Conservation (phyloP, 225 moss, liverwort and hornwort species). For the Rhytidiadelphus loreus region DNA sequence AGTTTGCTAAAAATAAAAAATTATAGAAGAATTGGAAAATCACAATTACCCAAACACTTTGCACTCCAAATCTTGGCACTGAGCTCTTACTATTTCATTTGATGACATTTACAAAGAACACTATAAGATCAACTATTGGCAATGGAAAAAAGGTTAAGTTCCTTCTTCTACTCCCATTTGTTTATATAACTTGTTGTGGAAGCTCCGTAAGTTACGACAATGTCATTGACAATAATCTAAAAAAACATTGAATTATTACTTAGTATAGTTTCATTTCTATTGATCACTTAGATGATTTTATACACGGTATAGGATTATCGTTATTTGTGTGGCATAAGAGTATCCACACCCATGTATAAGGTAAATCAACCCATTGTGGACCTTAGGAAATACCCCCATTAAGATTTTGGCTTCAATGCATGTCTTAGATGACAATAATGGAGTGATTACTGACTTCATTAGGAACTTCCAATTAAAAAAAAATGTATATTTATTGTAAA, state of each 20-base stretch:
- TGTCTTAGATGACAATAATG: no score
- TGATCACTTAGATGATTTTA: background rate
- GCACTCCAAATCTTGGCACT: accelerated
- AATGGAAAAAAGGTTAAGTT: no score
- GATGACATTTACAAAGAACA: background rate
- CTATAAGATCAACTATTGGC: background rate
- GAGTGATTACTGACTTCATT: no score
- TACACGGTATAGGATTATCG: background rate
- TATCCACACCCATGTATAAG: background rate
- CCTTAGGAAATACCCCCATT: no score
- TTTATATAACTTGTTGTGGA: background rate
- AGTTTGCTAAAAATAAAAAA: background rate
- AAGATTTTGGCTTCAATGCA: no score
- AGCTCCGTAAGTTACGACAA: background rate
- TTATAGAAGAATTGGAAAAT: background rate
- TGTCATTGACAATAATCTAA: background rate
- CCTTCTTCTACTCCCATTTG: background rate
- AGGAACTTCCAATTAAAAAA: no score
- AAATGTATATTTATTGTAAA: no score
- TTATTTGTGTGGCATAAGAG: background rate
- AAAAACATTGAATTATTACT: background rate
- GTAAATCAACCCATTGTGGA: no score
- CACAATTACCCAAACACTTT: accelerated
- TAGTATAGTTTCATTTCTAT: no score
- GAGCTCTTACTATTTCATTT: accelerated